These are phyloP conservation scores for Xylaria telfairii DNA, from an alignment of 495 filamentous ascomycete genomes.

Conservation along the genomic window DNA sequence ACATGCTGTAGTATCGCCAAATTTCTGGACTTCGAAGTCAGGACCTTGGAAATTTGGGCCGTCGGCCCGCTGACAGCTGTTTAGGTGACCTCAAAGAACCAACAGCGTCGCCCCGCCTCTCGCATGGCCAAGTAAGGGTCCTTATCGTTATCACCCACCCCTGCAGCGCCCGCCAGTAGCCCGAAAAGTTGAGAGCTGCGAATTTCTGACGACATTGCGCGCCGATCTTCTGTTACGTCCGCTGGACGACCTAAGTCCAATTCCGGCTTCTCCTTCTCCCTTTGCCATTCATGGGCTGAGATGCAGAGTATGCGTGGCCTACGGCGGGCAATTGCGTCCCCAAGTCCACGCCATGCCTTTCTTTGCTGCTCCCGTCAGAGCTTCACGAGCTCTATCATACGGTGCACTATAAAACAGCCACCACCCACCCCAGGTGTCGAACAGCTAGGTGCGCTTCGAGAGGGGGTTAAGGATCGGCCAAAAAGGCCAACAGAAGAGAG, in stretches of 20 bases:
- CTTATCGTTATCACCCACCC: constrained; percentile 13
- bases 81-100: no score
- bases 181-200: constrained; percentile 12
- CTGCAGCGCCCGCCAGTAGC: background rate
- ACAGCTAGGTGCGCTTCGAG: background rate
- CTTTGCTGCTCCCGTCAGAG: background rate
- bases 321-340: constrained; percentile 32
- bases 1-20: constrained; percentile 9
- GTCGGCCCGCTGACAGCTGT: constrained; percentile 18
- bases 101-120: no score
- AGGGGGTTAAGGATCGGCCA: background rate
- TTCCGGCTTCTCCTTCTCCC: constrained; percentile 27
- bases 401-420: background rate
- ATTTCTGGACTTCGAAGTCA: background rate
- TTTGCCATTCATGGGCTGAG: constrained; percentile 40
- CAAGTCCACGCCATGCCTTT: constrained; percentile 33
- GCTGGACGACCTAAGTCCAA: constrained; percentile 17
- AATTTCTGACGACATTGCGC: constrained; percentile 23
- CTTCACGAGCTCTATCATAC: constrained; percentile 8
- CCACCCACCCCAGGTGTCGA: background rate
- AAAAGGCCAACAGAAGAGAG: background rate
- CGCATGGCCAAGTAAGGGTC: background rate
- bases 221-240: background rate
- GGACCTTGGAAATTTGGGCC: constrained; percentile 3
- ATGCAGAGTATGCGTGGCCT: constrained; percentile 41